Conservation (phyloP, 1,284 basidiomycete species). For the Dichomitus squalens region DNA sequence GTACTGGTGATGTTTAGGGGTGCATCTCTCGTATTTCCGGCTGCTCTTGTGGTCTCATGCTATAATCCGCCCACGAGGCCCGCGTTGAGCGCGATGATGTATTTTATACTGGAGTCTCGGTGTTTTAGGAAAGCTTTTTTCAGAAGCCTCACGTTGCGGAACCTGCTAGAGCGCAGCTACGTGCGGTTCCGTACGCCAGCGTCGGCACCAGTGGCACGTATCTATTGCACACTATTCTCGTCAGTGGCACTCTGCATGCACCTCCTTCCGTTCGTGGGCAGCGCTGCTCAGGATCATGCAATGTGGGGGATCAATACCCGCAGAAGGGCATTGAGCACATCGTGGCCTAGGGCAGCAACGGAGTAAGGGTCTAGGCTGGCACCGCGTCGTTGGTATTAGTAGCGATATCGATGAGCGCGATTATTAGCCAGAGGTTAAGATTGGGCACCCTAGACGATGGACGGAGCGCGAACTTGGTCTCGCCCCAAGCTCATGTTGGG, state of each 20-base stretch:
- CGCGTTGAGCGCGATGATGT: conserved; percentile 1
- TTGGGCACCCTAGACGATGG: neutral
- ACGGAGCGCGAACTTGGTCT: neutral
- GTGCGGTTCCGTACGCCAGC: too few species aligned
- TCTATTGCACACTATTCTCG: neutral
- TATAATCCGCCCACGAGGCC: neutral
- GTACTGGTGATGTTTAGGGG: conserved; percentile 45
- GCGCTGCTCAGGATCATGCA: neutral
- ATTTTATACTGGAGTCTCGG: neutral
- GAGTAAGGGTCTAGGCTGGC: neutral
- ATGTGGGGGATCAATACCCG: neutral
- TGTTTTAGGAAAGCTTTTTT: neutral
- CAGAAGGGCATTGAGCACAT: neutral
- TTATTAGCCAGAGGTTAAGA: neutral
- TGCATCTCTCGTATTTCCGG: neutral
- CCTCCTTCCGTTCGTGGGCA: neutral
- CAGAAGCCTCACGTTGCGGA: neutral
- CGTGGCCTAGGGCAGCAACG: neutral
- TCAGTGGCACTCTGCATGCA: neutral
- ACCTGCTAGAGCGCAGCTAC: neutral
- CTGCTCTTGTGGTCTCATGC: too few species aligned
- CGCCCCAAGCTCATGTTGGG: neutral
- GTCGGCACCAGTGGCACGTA: neutral
- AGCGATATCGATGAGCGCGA: neutral
- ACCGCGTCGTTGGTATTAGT: neutral